Conservation (phyloP, 73 alveolate species). For the Tetrahymena thermophila region DNA sequence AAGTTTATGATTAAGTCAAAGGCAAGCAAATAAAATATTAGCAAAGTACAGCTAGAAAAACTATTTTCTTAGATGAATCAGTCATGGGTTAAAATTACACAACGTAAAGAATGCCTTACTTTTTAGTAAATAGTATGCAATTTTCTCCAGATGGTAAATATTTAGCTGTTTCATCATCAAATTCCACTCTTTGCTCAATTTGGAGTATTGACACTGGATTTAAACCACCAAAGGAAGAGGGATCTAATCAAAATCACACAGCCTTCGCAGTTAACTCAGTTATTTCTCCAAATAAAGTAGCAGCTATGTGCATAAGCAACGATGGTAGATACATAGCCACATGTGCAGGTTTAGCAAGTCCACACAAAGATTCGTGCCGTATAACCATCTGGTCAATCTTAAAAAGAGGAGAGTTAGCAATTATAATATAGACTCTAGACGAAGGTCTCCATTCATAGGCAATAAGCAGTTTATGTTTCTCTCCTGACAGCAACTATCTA, state of each 20-base stretch:
- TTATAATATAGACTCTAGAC: neutral
- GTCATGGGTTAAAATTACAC: neutral
- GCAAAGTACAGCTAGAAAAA: neutral
- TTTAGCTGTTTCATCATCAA: neutral
- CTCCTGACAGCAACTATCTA: neutral
- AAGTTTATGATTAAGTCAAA: neutral
- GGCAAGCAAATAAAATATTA: neutral
- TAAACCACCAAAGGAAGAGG: neutral
- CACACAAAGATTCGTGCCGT: neutral
- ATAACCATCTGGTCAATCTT: neutral
- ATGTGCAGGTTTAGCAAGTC: neutral
- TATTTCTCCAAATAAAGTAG: neutral
- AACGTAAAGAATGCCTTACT: neutral
- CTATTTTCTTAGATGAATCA: neutral
- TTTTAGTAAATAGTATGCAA: neutral
- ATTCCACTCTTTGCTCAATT: neutral
- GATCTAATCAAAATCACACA: neutral
- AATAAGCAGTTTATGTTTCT: neutral
- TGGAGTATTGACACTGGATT: neutral
- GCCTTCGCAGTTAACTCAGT: neutral
- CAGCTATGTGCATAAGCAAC: neutral
- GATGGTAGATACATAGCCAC: neutral
- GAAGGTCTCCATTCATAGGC: neutral
- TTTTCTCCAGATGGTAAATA: neutral
- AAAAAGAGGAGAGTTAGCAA: neutral